A percentile compares a stretch with the other conserved stretches of the same genome.
Evolutionary conservation across 148 eudicot genomes (phyloP).

Genomic region (Amaranthus cruentus): DNA sequence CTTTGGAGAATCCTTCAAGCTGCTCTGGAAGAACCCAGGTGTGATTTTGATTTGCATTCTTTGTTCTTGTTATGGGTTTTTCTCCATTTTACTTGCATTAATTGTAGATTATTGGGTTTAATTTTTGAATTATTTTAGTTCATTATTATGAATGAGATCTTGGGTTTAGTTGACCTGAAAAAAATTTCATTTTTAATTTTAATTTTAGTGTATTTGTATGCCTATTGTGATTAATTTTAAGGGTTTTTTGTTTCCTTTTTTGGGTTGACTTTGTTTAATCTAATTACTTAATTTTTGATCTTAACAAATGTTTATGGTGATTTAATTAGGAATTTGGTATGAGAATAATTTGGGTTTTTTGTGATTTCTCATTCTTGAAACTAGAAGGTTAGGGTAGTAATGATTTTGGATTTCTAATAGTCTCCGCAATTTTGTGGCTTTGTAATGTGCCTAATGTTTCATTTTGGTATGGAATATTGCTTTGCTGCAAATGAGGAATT

Average conservation of each 20-base stretch:
- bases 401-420: too few species aligned
- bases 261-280: background rate
- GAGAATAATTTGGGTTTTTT: background rate
- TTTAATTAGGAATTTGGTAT: background rate
- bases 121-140: background rate
- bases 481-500: background rate
- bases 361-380: background rate
- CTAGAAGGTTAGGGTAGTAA: too few species aligned
- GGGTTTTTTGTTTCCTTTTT: background rate
- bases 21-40: constrained; percentile 23
- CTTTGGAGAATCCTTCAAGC: constrained; percentile 6
- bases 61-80: background rate
- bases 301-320: background rate
- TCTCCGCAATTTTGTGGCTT: background rate
- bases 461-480: background rate
- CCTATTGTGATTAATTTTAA: background rate
- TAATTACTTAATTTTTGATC: background rate
- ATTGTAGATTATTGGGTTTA: background rate
- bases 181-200: background rate
- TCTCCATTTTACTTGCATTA: background rate
- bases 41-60: background rate
- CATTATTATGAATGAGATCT: background rate
- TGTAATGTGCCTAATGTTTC: background rate
- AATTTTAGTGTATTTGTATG: background rate
- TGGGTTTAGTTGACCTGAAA: background rate